Percentiles rank a stretch among this genome's conserved stretches.
Evolutionary conservation across 305 asterid species (phyloP).

Genomic region (Rubia peregrina): DNA sequence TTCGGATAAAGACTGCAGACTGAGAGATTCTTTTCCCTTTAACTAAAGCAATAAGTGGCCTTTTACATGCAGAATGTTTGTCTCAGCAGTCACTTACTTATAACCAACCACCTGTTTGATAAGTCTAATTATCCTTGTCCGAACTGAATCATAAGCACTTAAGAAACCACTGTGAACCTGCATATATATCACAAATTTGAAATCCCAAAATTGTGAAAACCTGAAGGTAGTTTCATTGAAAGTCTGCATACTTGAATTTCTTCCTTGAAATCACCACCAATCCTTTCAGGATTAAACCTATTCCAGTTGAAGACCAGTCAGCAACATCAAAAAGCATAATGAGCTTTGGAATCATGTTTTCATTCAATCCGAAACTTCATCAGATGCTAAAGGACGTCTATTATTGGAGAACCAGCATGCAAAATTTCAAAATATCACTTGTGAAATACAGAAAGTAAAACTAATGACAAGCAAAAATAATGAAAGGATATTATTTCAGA

Average conservation of each 20-base stretch:
- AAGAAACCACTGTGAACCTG: constrained; percentile 97
- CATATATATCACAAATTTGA: constrained; percentile 4
- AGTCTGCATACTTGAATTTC: constrained; percentile 69
- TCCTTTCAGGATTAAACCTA: constrained; percentile 96
- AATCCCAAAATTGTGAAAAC: background rate
- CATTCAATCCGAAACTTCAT: background rate
- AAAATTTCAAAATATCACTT: background rate
- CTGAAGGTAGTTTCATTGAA: constrained; percentile 15
- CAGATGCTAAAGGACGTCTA: background rate
- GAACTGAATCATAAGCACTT: constrained; percentile 90
- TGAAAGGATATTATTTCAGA: background rate
- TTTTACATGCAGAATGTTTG: background rate
- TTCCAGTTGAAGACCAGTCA: constrained; percentile 28
- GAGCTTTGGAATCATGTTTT: background rate
- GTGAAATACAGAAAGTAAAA: background rate
- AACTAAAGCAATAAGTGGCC: background rate
- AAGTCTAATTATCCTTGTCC: constrained; percentile 73
- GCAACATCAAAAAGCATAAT: constrained; percentile 10
- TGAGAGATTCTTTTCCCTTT: background rate
- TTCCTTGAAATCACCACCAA: constrained; percentile 86
- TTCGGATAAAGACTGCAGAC: background rate
- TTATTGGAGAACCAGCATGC: background rate
- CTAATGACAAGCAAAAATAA: background rate
- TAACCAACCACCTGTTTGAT: constrained; percentile 68
- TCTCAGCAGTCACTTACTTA: constrained; percentile 37